Evolutionary conservation across 2,329 filamentous ascomycete species (phyloP).

Genomic region (Penicillium occitanis): DNA sequence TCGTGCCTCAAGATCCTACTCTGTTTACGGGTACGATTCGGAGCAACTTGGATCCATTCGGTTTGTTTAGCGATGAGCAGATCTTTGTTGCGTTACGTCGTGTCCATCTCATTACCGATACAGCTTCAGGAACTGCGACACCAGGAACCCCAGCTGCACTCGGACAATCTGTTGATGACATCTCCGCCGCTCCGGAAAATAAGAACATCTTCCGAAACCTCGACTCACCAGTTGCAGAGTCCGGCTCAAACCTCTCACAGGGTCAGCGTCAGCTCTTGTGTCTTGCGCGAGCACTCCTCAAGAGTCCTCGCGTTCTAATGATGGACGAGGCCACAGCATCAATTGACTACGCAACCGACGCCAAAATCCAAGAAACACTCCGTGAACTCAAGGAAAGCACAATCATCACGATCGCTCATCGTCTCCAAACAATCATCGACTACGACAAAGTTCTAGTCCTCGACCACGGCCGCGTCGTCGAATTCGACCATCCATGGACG

Average conservation of each 20-base stretch:
- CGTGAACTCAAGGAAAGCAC: conserved; percentile 84
- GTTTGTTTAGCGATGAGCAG: conserved; percentile 82
- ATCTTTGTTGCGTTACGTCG: conserved; percentile 83
- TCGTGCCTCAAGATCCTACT: conserved; percentile 92
- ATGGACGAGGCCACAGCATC: conserved; percentile 99
- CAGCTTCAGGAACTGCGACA: conserved; percentile 38
- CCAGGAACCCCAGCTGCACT: conserved; percentile 34
- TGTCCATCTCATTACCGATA: conserved; percentile 72
- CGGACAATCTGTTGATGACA: conserved; percentile 25
- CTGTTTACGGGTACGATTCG: conserved; percentile 90
- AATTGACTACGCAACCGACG: conserved; percentile 93
- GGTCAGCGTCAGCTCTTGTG: conserved; percentile 94
- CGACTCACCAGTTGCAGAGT: conserved; percentile 78
- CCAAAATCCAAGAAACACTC: conserved; percentile 95
- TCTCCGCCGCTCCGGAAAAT: conserved; percentile 60
- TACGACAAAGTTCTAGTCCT: conserved; percentile 97
- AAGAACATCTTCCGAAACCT: conserved; percentile 94
- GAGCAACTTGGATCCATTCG: conserved; percentile 90
- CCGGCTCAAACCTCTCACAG: conserved; percentile 90
- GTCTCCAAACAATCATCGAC: conserved; percentile 93
- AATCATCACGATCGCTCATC: conserved; percentile 94
- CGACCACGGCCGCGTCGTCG: conserved; percentile 81
- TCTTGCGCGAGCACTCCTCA: conserved; percentile 87
- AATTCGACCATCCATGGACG: conserved; percentile 87
- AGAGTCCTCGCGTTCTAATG: conserved; percentile 86